Evolutionary conservation across 2,329 filamentous ascomycete genomes (phyloP).

Genomic region (Talaromyces sp.): DNA sequence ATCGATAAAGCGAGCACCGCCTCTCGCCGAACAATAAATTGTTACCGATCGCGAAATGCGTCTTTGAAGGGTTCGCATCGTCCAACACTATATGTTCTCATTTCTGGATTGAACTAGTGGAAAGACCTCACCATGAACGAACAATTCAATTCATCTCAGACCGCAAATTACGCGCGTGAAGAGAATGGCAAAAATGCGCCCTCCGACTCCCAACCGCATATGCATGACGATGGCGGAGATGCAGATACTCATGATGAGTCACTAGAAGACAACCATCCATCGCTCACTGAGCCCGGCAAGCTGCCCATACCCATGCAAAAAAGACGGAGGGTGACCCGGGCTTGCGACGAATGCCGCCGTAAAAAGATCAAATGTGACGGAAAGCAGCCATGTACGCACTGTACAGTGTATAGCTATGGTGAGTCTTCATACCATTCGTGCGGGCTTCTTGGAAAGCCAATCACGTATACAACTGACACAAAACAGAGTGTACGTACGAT

Average conservation of each 20-base stretch:
- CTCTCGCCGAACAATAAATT: background rate
- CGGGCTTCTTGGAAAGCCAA: too few relatives aligned
- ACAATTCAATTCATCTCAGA: background rate
- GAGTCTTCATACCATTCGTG: conserved; percentile 23
- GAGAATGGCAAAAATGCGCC: conserved; percentile 3
- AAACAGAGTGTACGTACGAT: conserved; percentile 85
- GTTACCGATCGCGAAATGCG: conserved; percentile 6
- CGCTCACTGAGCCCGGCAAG: conserved; percentile 29
- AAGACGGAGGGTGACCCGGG: conserved; percentile 71
- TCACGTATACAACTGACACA: background rate
- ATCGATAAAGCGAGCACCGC: conserved; percentile 11
- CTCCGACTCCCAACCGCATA: conserved; percentile 1
- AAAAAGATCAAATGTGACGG: conserved; percentile 89
- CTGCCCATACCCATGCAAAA: conserved; percentile 63
- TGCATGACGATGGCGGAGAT: conserved; percentile 19
- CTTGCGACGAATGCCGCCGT: conserved; percentile 76
- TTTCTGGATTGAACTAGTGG: background rate
- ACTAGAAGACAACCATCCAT: conserved; percentile 21
- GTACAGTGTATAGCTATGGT: conserved; percentile 98
- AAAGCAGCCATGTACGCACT: conserved; percentile 88
- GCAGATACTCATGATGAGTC: conserved; percentile 14
- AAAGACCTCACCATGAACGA: conserved; percentile 4
- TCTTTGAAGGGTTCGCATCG: conserved; percentile 4
- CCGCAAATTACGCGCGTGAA: background rate
- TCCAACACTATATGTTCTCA: background rate